Base-by-base conservation (phyloP, 768 basidiomycete genomes). In the Paxillus rubicundulus region DNA sequence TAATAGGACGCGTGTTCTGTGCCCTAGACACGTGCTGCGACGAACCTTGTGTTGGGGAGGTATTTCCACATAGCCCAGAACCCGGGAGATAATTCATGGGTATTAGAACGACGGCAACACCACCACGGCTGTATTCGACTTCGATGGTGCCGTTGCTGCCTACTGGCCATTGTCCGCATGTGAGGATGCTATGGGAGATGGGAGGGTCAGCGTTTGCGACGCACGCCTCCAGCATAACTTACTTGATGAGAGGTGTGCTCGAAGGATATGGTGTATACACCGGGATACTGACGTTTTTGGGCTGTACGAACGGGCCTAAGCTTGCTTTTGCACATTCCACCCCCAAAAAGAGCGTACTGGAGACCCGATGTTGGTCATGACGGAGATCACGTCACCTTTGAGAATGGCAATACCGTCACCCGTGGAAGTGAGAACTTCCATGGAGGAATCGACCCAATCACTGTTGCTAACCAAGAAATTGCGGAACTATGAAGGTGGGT, bases 291-390 rank as follows among this genome's bases (percentile, higher is more conserved):
- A 74, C 70, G 59, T 84, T 83, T 57, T 75, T 73, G 3, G 84
- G 81, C 85, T 84, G 58, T 3, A 47, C 61, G 24, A n/a, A 50
- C 17, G 5, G 2, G 14, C 53, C 41, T 47, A 18, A 39, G 38
- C 7, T 38, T 27, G 6, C 20, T n/a, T 21, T 17, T 24, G 24
- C 28, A 24, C 8, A 36, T 18, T 37, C 43, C 21, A 18, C 24
- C 24, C 24, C 24, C 24, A 40, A 20, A 38, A 42, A 56, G 40
- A 39, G 37, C 53, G 38, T 63, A 87, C 86, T 18, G 86, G 85
- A 49, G 86, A 86, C 30, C 87, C 89, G 54, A 89, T 81, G 68
- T 85, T 87, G 20, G 86, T 89, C 56, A 85, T 55, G 37, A 89
- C 68, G 12, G 81, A 76, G 45, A 87, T 71, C 9, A 87, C 77